phyloP scores from a whole-genome alignment of 2,329 filamentous ascomycete genomes.

The Pyrenochaeta sp. region DNA sequence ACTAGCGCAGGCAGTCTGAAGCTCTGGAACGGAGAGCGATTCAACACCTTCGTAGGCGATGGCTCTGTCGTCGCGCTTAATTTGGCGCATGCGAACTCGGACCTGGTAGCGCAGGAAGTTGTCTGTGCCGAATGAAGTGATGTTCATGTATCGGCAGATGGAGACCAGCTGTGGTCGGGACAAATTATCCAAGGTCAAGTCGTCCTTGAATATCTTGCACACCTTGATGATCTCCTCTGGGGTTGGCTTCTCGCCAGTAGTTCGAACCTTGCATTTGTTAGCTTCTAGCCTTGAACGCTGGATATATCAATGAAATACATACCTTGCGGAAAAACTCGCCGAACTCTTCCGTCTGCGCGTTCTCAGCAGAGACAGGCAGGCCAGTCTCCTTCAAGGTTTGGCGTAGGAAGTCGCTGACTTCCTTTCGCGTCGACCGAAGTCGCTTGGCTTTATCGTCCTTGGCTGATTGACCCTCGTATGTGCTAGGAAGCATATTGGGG shows the following conservation, averaged over 20 bases:
- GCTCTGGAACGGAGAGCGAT: conserved; percentile 88
- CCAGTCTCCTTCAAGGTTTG: conserved; percentile 93
- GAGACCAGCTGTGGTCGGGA: conserved; percentile 94
- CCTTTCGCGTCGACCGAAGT: conserved; percentile 86
- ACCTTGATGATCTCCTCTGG: conserved; percentile 95
- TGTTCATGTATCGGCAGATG: conserved; percentile 98
- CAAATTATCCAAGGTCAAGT: conserved; percentile 95
- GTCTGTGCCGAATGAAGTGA: conserved; percentile 96
- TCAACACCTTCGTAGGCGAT: conserved; percentile 95
- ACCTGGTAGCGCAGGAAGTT: conserved; percentile 98
- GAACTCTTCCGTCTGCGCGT: conserved; percentile 92
- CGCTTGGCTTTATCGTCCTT: conserved; percentile 87
- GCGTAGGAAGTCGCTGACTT: conserved; percentile 89
- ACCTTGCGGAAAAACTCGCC: conserved; percentile 97
- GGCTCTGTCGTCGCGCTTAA: conserved; percentile 95
- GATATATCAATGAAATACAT: neutral
- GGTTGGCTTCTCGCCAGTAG: conserved; percentile 89
- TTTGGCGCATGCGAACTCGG: conserved; percentile 97
- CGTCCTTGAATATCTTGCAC: conserved; percentile 98
- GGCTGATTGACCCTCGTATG: conserved; percentile 90
- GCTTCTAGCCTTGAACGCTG: neutral
- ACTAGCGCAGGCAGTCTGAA: conserved; percentile 90
- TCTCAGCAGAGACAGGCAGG: conserved; percentile 82
- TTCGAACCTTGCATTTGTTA: conserved; percentile 58
- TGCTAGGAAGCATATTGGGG: conserved; percentile 96